These are phyloP conservation scores for Gossypium sturtianum DNA, from an alignment of 345 rosid species.

Conservation along the genomic window DNA sequence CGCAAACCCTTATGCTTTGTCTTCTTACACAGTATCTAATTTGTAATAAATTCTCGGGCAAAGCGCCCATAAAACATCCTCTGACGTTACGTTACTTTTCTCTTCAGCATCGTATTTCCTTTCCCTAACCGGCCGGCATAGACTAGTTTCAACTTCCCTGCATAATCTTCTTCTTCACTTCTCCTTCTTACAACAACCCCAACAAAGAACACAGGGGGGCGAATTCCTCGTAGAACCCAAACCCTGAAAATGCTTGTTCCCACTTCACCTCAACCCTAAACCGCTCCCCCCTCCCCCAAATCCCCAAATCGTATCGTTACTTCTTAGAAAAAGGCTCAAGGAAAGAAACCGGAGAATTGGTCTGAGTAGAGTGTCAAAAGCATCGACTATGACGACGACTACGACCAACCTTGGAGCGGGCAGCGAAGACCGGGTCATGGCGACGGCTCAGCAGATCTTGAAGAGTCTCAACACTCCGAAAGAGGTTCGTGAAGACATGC, in stretches of 20 bases:
- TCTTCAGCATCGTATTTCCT: background rate
- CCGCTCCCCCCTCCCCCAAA: background rate
- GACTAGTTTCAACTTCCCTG: background rate
- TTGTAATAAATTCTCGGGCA: background rate
- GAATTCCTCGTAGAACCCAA: background rate
- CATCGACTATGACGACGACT: constrained; percentile 27
- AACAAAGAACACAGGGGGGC: background rate
- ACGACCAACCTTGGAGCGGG: constrained; percentile 32
- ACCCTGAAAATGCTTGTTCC: background rate
- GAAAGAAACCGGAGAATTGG: background rate
- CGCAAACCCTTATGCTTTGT: background rate
- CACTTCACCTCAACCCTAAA: background rate
- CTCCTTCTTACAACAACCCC: background rate
- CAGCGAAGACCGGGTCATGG: constrained; percentile 89
- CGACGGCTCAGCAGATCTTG: constrained; percentile 97
- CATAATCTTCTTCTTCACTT: constrained; percentile 2
- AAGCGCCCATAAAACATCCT: background rate
- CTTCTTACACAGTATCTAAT: background rate
- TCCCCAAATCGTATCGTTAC: background rate
- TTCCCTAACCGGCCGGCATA: background rate
- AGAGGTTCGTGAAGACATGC: constrained; percentile 93
- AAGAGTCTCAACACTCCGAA: constrained; percentile 85
- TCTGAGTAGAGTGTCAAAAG: constrained; percentile 10
- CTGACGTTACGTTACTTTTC: background rate
- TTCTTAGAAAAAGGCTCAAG: background rate